Conservation (phyloP, 768 basidiomycete species). For the Phylloporus sp. region DNA sequence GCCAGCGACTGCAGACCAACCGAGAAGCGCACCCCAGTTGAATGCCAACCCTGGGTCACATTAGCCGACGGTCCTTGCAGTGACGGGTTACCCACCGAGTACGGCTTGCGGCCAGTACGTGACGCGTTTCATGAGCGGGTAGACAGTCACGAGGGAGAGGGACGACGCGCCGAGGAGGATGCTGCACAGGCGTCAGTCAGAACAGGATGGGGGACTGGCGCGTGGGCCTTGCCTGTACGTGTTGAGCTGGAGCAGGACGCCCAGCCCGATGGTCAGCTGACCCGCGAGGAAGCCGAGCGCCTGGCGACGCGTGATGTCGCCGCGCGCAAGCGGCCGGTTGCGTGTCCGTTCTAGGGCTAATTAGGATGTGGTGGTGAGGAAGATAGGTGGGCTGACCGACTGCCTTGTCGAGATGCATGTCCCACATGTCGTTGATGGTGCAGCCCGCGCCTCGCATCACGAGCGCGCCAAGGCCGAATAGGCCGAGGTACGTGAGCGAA, state of each 20-base stretch:
- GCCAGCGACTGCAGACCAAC: constrained; percentile 92
- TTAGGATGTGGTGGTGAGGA: background rate
- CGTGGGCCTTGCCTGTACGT: constrained; percentile 73
- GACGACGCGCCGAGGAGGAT: constrained; percentile 92
- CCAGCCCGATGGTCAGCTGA: constrained; percentile 81
- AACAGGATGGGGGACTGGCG: too few species aligned
- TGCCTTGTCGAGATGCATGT: constrained; percentile 82
- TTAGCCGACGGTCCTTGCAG: background rate
- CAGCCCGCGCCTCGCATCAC: constrained; percentile 98
- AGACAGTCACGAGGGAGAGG: constrained; percentile 78
- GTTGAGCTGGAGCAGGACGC: constrained; percentile 85
- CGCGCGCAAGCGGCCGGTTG: constrained; percentile 80
- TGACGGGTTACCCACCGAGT: constrained; percentile 55
- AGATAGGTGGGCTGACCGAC: constrained; percentile 56
- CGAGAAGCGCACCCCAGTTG: constrained; percentile 95
- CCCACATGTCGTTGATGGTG: constrained; percentile 99
- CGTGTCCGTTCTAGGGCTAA: constrained; percentile 69
- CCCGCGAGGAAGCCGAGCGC: constrained; percentile 78
- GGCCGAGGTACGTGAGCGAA: constrained; percentile 69
- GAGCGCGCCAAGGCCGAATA: constrained; percentile 88
- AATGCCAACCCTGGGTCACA: constrained; percentile 73
- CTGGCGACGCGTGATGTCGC: constrained; percentile 70
- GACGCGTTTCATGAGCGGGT: constrained; percentile 96
- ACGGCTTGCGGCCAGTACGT: constrained; percentile 98
- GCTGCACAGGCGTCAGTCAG: constrained; percentile 37